Base-by-base conservation (phyloP, 2,329 filamentous ascomycete genomes). In the Aspergillus aculeatus region DNA sequence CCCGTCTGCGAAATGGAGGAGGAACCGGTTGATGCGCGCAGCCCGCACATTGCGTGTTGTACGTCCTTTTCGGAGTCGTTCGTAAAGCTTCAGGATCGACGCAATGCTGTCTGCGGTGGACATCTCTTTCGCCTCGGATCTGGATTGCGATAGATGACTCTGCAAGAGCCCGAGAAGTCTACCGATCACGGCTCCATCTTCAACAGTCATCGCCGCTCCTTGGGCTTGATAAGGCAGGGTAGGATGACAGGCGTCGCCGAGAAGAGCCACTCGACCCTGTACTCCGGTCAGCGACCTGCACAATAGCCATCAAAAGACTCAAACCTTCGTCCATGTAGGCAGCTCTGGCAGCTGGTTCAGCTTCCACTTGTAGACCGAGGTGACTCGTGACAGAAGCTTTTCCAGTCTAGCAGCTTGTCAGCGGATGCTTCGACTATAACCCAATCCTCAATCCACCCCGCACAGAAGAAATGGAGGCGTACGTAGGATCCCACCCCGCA, bases 161-260 rank as follows among this genome's bases (percentile, higher is more conserved):
- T 75, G 0, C 80, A 80, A 0, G 5, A 29, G 29, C 1, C 56
- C 60, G 2, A 90, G 74, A 3, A 89, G 65, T 3, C 79, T 76
- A 0, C 86, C 87, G 0, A 90, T 72, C 0, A 87, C 84, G 0
- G 86, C 85, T 0, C 86, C 87, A 54, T 90, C 88, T 68, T 90
- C 87, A 1, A 90, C 78, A 0, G 84, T 83, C 4, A 82, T 86
- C 65, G 88, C 88, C 5, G 87, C 87, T 0, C 88, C 87, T 69
- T 86, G 88, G 0, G 84, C 86, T 47, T 85, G 77, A 62, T 84
- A 83, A 2, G 84, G 84, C 2, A 87, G 73, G 80, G 86, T 86
- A 0, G 84, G 82, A 67, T 88, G 86, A 59, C 84, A 88, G 0
- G 83, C 79, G 64, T 88, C 86, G 1, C 86, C 86, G 4, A 72